Evolutionary conservation across 1,284 basidiomycete species (phyloP).

Genomic region (Papiliotrema flavescens): DNA sequence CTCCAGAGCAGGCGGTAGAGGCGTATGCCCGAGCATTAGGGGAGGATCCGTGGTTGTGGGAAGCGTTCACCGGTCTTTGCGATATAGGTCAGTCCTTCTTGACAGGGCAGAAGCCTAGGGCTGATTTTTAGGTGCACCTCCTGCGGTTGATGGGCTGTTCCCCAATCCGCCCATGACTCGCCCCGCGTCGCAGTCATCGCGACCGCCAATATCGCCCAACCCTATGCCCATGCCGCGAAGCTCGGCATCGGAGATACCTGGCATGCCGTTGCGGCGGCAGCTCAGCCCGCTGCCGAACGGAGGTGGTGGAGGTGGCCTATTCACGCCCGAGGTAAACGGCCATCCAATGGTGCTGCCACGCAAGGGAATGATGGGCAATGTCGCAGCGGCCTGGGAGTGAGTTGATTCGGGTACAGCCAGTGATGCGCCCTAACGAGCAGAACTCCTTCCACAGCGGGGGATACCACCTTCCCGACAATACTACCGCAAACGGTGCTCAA

Average conservation of each 20-base stretch:
- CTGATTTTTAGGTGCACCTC: constrained; percentile 22
- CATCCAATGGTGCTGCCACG: constrained; percentile 5
- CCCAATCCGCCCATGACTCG: constrained; percentile 27
- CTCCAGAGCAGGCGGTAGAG: constrained; percentile 65
- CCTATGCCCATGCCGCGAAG: constrained; percentile 44
- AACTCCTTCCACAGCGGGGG: constrained; percentile 30
- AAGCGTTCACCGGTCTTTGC: constrained; percentile 87
- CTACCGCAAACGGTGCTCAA: not conserved
- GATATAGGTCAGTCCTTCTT: constrained; percentile 60
- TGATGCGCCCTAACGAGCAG: constrained; percentile 20
- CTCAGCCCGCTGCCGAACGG: constrained; percentile 48
- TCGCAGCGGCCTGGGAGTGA: constrained; percentile 32
- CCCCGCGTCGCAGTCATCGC: constrained; percentile 26
- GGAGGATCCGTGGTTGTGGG: constrained; percentile 81
- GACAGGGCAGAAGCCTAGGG: not conserved
- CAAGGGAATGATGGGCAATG: constrained; percentile 34
- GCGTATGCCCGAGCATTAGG: constrained; percentile 70
- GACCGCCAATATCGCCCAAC: constrained; percentile 52
- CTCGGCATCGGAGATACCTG: constrained; percentile 39
- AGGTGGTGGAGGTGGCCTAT: constrained; percentile 60
- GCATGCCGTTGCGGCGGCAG: constrained; percentile 56
- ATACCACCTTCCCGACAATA: constrained; percentile 38
- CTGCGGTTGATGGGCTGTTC: constrained; percentile 25
- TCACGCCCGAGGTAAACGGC: constrained; percentile 59
- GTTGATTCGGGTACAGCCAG: too few relatives aligned